Evolutionary conservation across 2,329 filamentous ascomycete species (phyloP), one percentile per base, ranked within the genome.

Genomic region (Aspergillus sp.): DNA sequence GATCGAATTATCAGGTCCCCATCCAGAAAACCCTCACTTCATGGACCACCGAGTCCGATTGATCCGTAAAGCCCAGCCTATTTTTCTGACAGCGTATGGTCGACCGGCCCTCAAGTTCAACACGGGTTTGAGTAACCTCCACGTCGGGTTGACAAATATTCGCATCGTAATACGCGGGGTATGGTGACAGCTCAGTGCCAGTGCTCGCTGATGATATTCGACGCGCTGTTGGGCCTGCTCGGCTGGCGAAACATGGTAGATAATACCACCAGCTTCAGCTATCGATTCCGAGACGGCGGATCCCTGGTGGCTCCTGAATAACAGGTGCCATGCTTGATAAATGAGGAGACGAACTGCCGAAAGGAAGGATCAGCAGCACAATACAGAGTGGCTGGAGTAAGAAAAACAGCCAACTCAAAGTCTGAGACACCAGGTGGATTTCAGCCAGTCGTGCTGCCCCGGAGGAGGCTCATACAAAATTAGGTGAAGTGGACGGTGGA

Each of bases 381-480:
- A 30, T 51, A 20, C 20, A 11, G 13, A 41, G 13, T 40, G 22
- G 47, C 47, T 40, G 37, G 48, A 24, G 20, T 27, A 15, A 40
- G 34, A 39, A 24, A 37, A 37, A 37, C 34, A 37, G 34, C 12
- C 34, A 37, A 37, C 34, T 37, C 34, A 37, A 37, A 27, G 22
- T 46, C 48, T 51, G 48, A 51, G 48, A 51, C 48, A 51, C 33
- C 34, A 13, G 22, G 48, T 30, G 48, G 48, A 40, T 51, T 39
- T 24, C 22, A 20, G 5, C 41, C 41, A 33, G 27, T 11, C 9
- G 27, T 30, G 9, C 44, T 47, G 44, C 12, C 13, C 8, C 12
- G 19, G 24, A 30, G 48, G 49, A 51, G 49, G 49, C 49, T 51
- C 39, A 51, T 51, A 30, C 27, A 51, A 42, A 51, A 33, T 51